phyloP scores from a whole-genome alignment of 2,329 filamentous ascomycete genomes.

The Seiridium cupressi region DNA sequence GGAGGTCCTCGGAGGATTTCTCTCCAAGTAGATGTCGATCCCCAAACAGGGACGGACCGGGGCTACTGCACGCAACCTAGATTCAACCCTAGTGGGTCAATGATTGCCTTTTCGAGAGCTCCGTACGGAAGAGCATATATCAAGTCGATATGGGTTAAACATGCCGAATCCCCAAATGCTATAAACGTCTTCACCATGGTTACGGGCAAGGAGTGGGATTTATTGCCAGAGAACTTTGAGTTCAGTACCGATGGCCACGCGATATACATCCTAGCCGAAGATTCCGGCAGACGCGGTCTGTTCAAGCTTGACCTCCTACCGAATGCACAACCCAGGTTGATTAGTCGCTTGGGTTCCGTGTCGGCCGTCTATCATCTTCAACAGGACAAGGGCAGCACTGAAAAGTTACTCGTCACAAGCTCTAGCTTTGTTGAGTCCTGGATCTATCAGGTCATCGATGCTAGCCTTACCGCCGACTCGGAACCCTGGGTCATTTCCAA shows the following conservation, averaged over 20 bases:
- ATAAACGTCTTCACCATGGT: slow-evolving; percentile 27
- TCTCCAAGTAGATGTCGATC: slow-evolving; percentile 9
- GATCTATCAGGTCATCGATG: slow-evolving; percentile 34
- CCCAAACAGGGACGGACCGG: background rate
- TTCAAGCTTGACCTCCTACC: slow-evolving; percentile 31
- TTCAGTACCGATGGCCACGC: slow-evolving; percentile 31
- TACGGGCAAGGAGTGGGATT: slow-evolving; percentile 21
- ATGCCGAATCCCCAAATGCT: slow-evolving; percentile 23
- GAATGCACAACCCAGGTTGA: slow-evolving; percentile 19
- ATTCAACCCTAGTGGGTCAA: slow-evolving; percentile 34
- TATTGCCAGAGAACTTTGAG: slow-evolving; percentile 30
- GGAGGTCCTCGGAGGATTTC: slow-evolving; percentile 22
- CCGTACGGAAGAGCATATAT: slow-evolving; percentile 21
- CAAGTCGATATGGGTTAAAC: slow-evolving; percentile 28
- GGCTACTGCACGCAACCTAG: slow-evolving; percentile 23
- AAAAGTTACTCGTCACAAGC: slow-evolving; percentile 33
- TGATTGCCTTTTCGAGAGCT: slow-evolving; percentile 32
- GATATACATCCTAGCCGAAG: slow-evolving; percentile 31
- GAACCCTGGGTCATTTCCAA: slow-evolving; percentile 26
- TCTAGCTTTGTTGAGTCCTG: slow-evolving; percentile 36
- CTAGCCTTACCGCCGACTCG: slow-evolving; percentile 6
- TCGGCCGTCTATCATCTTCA: slow-evolving; percentile 24
- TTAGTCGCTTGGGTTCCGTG: slow-evolving; percentile 26
- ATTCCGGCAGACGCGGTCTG: slow-evolving; percentile 30
- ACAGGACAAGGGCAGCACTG: slow-evolving; percentile 20